phyloP scores from a whole-genome alignment of 2,329 filamentous ascomycete genomes.

The Fusarium mexicanum region DNA sequence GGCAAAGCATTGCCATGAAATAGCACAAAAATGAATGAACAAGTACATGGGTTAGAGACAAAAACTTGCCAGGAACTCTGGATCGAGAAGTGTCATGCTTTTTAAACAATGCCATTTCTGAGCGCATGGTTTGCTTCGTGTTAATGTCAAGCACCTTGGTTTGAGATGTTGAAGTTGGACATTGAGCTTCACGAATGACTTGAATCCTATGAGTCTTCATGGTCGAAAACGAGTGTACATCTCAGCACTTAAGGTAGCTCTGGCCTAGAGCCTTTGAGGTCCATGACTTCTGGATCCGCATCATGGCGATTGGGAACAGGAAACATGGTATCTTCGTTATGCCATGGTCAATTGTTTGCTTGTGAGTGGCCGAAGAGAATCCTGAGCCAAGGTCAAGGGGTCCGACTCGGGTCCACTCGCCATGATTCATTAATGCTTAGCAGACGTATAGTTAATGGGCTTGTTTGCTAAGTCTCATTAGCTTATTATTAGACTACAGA shows the following conservation, averaged over 20 bases:
- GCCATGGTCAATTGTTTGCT: slow-evolving; percentile 25
- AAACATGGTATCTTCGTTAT: not conserved
- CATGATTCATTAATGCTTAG: not conserved
- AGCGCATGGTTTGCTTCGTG: not conserved
- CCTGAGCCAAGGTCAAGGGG: not conserved
- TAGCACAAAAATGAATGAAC: not conserved
- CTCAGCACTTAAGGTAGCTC: not conserved
- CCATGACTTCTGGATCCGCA: not conserved
- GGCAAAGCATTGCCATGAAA: not conserved
- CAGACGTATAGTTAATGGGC: not conserved
- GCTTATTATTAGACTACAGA: not conserved
- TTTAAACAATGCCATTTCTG: not conserved
- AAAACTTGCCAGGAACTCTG: not conserved
- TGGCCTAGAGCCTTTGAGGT: not conserved
- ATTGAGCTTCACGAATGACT: not conserved
- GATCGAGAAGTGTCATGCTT: not conserved
- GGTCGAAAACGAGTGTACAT: not conserved
- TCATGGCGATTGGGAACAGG: not conserved
- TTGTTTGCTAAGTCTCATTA: slow-evolving; percentile 1
- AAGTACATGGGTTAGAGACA: not conserved
- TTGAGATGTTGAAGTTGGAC: not conserved
- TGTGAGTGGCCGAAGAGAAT: slow-evolving; percentile 17
- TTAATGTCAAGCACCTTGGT: not conserved
- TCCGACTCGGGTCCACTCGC: not conserved
- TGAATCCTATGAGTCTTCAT: not conserved